These are phyloP conservation scores for Trichoderma sp. DNA, from an alignment of 2,329 filamentous ascomycete genomes.

Conservation along the genomic window DNA sequence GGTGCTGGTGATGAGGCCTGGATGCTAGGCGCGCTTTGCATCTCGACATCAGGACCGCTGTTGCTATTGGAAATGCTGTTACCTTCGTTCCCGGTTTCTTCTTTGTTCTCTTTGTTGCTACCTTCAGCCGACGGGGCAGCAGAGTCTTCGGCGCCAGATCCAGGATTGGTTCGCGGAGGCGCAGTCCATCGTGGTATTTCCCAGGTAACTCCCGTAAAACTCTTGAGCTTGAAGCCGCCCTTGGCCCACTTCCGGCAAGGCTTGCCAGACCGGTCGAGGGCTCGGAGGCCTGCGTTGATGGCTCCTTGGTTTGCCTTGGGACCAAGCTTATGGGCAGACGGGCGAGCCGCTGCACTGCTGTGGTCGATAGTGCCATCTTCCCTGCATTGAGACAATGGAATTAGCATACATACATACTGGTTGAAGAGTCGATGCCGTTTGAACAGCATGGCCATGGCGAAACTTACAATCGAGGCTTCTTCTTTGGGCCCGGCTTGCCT, in stretches of 20 bases:
- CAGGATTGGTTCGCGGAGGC: slow-evolving; percentile 54
- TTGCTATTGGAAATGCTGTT: slow-evolving; percentile 48
- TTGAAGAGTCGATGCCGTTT: background rate
- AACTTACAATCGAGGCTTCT: slow-evolving; percentile 89
- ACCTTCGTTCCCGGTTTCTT: slow-evolving; percentile 52
- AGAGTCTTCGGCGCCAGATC: slow-evolving; percentile 47
- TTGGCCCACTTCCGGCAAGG: slow-evolving; percentile 90
- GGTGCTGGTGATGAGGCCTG: slow-evolving; percentile 52
- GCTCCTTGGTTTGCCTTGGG: slow-evolving; percentile 96
- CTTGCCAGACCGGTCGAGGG: slow-evolving; percentile 86
- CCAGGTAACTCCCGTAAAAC: slow-evolving; percentile 86
- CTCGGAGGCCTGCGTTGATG: slow-evolving; percentile 93
- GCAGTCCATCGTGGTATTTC: slow-evolving; percentile 79
- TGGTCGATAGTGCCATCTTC: slow-evolving; percentile 63
- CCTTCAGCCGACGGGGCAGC: slow-evolving; percentile 45
- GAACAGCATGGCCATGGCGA: background rate
- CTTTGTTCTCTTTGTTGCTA: slow-evolving; percentile 61
- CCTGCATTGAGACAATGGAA: slow-evolving; percentile 34
- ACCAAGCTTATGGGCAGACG: slow-evolving; percentile 73
- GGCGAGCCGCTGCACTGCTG: slow-evolving; percentile 46
- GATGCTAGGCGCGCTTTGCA: slow-evolving; percentile 50
- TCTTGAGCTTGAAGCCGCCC: slow-evolving; percentile 80
- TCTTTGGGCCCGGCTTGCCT: slow-evolving; percentile 92
- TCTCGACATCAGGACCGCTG: slow-evolving; percentile 49
- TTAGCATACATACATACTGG: background rate